Percentiles rank a stretch among this genome's conserved stretches.
phyloP scores from a whole-genome alignment of 805 yeast genomes.

The Lipomyces japonicus region DNA sequence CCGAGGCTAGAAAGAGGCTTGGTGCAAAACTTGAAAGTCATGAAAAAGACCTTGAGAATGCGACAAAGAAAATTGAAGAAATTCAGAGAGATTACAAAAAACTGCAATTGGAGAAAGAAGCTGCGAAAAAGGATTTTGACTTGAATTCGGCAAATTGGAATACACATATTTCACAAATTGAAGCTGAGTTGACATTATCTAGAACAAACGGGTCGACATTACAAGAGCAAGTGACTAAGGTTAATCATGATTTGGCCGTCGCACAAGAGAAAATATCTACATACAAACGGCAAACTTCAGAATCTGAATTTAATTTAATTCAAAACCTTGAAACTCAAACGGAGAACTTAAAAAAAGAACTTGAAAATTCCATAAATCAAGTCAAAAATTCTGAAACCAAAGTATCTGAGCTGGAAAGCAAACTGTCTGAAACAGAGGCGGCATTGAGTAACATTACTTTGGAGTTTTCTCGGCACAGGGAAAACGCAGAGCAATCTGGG shows the following conservation, averaged over 20 bases:
- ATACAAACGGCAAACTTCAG: neutral
- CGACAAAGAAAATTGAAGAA: neutral
- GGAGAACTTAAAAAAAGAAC: neutral
- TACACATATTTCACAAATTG: too few relatives aligned
- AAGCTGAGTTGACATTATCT: too few relatives aligned
- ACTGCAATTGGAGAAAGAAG: too few relatives aligned
- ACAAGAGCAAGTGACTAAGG: neutral
- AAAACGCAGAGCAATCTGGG: neutral
- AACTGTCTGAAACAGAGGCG: neutral
- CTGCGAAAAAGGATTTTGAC: too few relatives aligned
- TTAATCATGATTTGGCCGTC: neutral
- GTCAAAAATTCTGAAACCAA: neutral
- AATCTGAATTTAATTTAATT: neutral
- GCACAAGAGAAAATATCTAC: neutral
- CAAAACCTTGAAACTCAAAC: neutral
- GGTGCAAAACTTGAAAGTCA: slow-evolving; percentile 49
- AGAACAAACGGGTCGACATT: neutral
- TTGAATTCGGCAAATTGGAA: too few relatives aligned
- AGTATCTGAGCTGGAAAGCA: neutral
- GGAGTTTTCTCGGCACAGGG: neutral
- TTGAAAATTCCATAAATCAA: neutral
- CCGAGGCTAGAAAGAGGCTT: slow-evolving; percentile 50
- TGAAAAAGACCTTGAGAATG: neutral
- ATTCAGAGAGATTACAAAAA: too few relatives aligned
- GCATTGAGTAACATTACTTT: neutral